Conservation (phyloP, 257 asterid species). For the Nicotiana obtusifolia region DNA sequence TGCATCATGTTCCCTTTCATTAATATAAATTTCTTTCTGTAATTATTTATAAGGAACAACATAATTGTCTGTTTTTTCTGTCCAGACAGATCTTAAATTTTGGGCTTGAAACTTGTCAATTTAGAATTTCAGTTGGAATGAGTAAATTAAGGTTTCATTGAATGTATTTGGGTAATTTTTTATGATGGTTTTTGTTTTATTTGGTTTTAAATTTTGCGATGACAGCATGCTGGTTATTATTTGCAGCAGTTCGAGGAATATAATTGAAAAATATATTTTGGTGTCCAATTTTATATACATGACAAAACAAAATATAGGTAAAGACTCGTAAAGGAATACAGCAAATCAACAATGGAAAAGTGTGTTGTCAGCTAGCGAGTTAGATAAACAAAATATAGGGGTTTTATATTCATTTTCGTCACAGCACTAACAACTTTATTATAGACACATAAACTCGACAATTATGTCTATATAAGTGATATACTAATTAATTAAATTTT, state of each 20-base stretch:
- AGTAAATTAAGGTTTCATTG: background rate
- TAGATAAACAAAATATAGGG: background rate
- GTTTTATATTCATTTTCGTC: background rate
- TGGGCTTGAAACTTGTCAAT: background rate
- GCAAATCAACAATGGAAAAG: background rate
- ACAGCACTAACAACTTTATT: background rate
- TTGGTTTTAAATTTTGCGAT: background rate
- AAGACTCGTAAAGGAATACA: background rate
- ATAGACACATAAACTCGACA: background rate
- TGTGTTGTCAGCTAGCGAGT: background rate
- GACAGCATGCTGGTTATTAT: background rate
- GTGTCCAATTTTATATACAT: background rate
- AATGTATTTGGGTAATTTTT: background rate
- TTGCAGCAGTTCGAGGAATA: background rate
- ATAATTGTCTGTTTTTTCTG: background rate
- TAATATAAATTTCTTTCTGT: background rate
- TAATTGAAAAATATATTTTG: background rate
- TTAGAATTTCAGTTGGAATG: background rate
- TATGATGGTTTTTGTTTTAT: background rate
- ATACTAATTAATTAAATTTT: background rate
- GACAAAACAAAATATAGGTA: slow-evolving; percentile 1
- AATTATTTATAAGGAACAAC: background rate
- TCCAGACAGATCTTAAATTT: background rate
- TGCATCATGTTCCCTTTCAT: background rate
- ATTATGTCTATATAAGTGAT: too few species aligned